Percentiles rank a stretch among this genome's conserved stretches.
Evolutionary conservation across 2,329 filamentous ascomycete species (phyloP).

Genomic region (Raffaelea ambrosiae): DNA sequence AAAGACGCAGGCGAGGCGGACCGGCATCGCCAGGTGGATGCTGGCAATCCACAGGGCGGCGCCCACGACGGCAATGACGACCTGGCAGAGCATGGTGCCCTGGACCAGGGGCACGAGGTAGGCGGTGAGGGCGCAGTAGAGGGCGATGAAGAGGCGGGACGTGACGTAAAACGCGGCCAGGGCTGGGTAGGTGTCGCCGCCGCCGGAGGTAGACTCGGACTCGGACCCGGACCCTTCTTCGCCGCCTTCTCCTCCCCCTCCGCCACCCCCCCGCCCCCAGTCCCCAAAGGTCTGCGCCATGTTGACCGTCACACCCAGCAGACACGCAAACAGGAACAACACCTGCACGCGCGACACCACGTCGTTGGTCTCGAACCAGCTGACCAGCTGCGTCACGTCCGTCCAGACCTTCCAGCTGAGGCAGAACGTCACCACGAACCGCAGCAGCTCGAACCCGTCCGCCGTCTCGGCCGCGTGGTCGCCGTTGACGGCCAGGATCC

Average conservation of each 20-base stretch:
- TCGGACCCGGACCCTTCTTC: neutral
- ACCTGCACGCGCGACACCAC: constrained; percentile 49
- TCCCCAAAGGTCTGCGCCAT: constrained; percentile 47
- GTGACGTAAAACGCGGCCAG: constrained; percentile 54
- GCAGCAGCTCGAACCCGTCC: constrained; percentile 44
- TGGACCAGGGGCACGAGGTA: constrained; percentile 49
- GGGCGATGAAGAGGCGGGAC: constrained; percentile 43
- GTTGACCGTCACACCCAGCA: constrained; percentile 55
- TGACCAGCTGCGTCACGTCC: constrained; percentile 47
- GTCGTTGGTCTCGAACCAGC: constrained; percentile 56
- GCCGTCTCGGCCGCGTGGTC: constrained; percentile 50
- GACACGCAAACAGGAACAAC: constrained; percentile 51
- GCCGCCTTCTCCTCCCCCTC: neutral
- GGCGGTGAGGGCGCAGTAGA: constrained; percentile 38
- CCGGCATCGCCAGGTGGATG: constrained; percentile 46
- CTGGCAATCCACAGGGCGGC: constrained; percentile 50
- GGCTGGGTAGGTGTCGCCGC: constrained; percentile 43
- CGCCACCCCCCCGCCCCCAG: constrained; percentile 6
- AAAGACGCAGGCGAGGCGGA: constrained; percentile 47
- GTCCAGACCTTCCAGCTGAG: constrained; percentile 58
- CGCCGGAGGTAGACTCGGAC: no score
- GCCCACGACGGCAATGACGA: constrained; percentile 35
- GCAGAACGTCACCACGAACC: constrained; percentile 53
- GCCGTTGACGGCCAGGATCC: constrained; percentile 56
- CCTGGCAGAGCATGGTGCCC: constrained; percentile 42